A percentile compares a stretch with the other conserved stretches of the same genome.
These are phyloP conservation scores for Yamadazyma diddensiae DNA, from an alignment of 1,139 yeast species.

Conservation along the genomic window DNA sequence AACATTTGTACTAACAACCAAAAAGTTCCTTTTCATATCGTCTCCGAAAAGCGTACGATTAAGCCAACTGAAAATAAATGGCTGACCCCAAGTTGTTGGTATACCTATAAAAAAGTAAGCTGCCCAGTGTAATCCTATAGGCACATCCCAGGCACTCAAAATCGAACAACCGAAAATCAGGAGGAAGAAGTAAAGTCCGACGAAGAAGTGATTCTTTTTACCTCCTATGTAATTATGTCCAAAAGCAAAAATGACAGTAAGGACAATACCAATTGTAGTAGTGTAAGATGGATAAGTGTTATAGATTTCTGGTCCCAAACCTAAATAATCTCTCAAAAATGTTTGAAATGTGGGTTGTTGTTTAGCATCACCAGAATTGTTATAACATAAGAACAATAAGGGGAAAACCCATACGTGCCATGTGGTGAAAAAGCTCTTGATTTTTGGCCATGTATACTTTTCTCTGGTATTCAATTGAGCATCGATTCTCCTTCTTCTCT, in stretches of 20 bases:
- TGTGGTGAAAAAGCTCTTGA: slow-evolving; percentile 41
- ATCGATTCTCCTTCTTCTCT: slow-evolving; percentile 42
- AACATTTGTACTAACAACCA: slow-evolving; percentile 49
- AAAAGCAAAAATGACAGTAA: slow-evolving; percentile 39
- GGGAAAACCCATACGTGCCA: slow-evolving; percentile 54
- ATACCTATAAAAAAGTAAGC: slow-evolving; percentile 46
- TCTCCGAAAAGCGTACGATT: slow-evolving; percentile 45
- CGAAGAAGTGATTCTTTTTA: slow-evolving; percentile 32
- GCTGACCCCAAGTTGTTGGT: slow-evolving; percentile 45
- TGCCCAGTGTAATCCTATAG: slow-evolving; percentile 47
- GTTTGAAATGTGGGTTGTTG: slow-evolving; percentile 50
- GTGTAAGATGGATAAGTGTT: slow-evolving; percentile 49
- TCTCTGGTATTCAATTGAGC: slow-evolving; percentile 45
- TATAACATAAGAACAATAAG: slow-evolving; percentile 46
- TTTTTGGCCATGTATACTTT: slow-evolving; percentile 37
- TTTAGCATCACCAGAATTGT: slow-evolving; percentile 40
- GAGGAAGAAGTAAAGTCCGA: slow-evolving; percentile 32
- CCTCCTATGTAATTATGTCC: slow-evolving; percentile 46
- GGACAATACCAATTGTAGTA: slow-evolving; percentile 41
- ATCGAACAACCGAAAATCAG: slow-evolving; percentile 41
- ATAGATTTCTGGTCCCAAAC: slow-evolving; percentile 37
- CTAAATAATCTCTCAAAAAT: slow-evolving; percentile 47
- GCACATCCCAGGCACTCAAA: slow-evolving; percentile 46
- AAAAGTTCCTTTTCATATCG: slow-evolving; percentile 49
- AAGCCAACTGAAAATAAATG: slow-evolving; percentile 53